phyloP scores from a whole-genome alignment of 805 yeast genomes.

The Dipodascus albidus region DNA sequence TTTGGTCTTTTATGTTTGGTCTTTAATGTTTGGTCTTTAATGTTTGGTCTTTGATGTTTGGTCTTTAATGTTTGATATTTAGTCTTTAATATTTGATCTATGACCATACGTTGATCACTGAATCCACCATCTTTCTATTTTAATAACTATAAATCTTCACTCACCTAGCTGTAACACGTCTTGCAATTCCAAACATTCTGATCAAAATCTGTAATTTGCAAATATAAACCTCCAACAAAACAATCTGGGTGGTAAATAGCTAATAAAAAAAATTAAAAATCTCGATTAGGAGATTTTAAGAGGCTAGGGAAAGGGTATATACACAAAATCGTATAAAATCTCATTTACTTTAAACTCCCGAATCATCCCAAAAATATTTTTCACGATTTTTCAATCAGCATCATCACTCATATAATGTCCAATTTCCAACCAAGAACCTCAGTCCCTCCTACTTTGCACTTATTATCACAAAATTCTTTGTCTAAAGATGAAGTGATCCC shows the following conservation, averaged over 20 bases:
- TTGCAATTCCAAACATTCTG: not conserved
- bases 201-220: not conserved
- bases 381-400: not conserved
- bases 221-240: not conserved
- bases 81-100: too few species aligned
- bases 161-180: constrained; percentile 1
- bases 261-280: too few species aligned
- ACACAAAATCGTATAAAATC: too few species aligned
- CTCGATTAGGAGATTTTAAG: not conserved
- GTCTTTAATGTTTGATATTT: too few species aligned
- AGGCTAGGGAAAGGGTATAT: not conserved
- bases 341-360: too few species aligned
- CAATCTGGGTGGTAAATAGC: not conserved
- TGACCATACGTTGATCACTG: too few species aligned
- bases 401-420: not conserved
- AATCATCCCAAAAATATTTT: constrained; percentile 1
- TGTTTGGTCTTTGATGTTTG: too few species aligned
- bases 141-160: too few species aligned
- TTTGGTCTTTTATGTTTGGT: too few species aligned
- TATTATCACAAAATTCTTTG: not conserved
- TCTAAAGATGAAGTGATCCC: not conserved
- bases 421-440: not conserved
- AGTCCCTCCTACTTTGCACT: not conserved
- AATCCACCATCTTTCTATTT: too few species aligned
- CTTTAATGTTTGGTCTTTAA: too few species aligned